phyloP scores from a whole-genome alignment of 1,139 yeast species.

The Suhomyces bribrorum region DNA sequence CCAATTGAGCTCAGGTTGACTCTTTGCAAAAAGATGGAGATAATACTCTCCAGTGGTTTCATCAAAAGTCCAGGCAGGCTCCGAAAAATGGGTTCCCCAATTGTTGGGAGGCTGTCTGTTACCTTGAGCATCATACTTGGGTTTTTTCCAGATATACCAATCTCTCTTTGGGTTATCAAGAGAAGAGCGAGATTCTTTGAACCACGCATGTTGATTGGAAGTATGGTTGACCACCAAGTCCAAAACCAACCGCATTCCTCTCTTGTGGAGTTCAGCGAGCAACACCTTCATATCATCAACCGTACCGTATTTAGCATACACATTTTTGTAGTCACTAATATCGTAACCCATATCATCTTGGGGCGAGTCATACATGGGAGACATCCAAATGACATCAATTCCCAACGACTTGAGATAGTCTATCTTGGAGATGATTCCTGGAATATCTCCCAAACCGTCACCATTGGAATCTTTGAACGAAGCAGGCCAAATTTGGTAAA shows the following conservation, averaged over 20 bases:
- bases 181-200: slow-evolving; percentile 54
- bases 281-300: slow-evolving; percentile 52
- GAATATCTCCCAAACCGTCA: slow-evolving; percentile 59
- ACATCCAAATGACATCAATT: slow-evolving; percentile 55
- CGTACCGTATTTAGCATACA: slow-evolving; percentile 56
- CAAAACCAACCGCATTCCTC: slow-evolving; percentile 53
- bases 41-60: slow-evolving; percentile 55
- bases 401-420: slow-evolving; percentile 56
- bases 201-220: slow-evolving; percentile 58
- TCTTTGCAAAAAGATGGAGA: slow-evolving; percentile 50
- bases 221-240: slow-evolving; percentile 64
- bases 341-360: slow-evolving; percentile 68
- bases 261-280: slow-evolving; percentile 47
- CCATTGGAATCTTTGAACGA: slow-evolving; percentile 58
- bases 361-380: slow-evolving; percentile 61
- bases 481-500: slow-evolving; percentile 63
- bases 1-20: slow-evolving; percentile 65
- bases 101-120: slow-evolving; percentile 57
- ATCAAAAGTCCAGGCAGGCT: slow-evolving; percentile 59
- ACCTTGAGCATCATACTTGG: slow-evolving; percentile 48
- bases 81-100: slow-evolving; percentile 55
- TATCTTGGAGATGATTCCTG: slow-evolving; percentile 52
- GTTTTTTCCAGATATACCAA: slow-evolving; percentile 61
- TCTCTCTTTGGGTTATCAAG: slow-evolving; percentile 56
- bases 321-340: slow-evolving; percentile 52